Evolutionary conservation across 75 land plant species (phyloP).

Genomic region (Pinus albicaulis): DNA sequence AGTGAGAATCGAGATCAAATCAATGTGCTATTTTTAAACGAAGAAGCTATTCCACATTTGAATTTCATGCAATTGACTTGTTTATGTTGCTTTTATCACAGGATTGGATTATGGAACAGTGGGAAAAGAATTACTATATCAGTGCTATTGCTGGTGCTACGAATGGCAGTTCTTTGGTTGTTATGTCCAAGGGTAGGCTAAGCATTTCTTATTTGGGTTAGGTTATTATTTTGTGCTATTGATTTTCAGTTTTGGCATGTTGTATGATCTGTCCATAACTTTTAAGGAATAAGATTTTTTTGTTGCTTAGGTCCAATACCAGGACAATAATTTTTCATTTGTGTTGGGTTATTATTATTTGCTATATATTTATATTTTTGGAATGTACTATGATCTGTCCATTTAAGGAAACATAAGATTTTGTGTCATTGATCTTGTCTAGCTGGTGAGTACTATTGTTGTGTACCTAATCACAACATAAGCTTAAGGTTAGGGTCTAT

Average conservation of each 20-base stretch:
- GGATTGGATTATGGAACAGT: constrained; percentile 99
- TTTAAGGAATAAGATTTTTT: background rate
- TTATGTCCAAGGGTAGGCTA: constrained; percentile 87
- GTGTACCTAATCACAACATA: no score
- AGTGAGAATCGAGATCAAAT: background rate
- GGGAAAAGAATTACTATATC: constrained; percentile 95
- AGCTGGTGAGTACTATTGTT: no score
- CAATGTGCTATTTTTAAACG: background rate
- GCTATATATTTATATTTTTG: background rate
- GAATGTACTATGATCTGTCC: background rate
- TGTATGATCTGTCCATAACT: background rate
- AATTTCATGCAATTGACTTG: background rate
- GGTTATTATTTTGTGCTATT: background rate
- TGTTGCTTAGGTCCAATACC: constrained; percentile 92
- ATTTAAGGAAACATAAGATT: background rate
- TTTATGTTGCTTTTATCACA: constrained; percentile 12
- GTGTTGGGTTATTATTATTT: background rate
- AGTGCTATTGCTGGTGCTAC: constrained; percentile 90
- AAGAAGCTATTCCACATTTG: background rate
- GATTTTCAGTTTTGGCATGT: background rate
- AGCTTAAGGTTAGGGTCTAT: no score
- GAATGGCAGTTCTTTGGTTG: constrained; percentile 90
- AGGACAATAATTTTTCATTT: background rate
- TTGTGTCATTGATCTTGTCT: no score
- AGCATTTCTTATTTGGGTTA: background rate